phyloP scores from a whole-genome alignment of 371 early-diverging fungal genomes.

The Mortierella sp. region DNA sequence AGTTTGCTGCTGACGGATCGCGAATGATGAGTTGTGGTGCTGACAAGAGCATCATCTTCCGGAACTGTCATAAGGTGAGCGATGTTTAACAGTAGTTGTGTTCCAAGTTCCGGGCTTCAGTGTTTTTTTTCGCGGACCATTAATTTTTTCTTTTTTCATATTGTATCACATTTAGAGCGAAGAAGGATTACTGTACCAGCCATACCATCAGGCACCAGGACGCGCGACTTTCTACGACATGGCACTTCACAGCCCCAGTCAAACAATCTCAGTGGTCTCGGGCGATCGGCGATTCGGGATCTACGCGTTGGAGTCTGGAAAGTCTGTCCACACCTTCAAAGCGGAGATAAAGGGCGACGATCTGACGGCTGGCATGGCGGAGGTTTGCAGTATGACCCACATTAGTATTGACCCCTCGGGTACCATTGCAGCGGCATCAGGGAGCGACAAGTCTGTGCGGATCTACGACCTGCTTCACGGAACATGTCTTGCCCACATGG shows the following conservation, averaged over 20 bases:
- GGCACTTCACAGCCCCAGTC: slow-evolving; percentile 71
- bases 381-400: slow-evolving; percentile 73
- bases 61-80: slow-evolving; percentile 63
- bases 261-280: slow-evolving; percentile 74
- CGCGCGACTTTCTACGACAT: slow-evolving; percentile 85
- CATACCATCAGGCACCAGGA: slow-evolving; percentile 81
- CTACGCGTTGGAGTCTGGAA: slow-evolving; percentile 77
- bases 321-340: slow-evolving; percentile 72
- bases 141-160: neutral
- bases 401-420: slow-evolving; percentile 84
- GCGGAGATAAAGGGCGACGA: slow-evolving; percentile 71
- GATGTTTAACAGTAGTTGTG: neutral
- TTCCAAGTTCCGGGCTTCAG: neutral
- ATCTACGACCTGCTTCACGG: slow-evolving; percentile 82
- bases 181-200: slow-evolving; percentile 28
- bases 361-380: slow-evolving; percentile 63
- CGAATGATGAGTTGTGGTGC: slow-evolving; percentile 86
- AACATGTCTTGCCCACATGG: slow-evolving; percentile 71
- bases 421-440: slow-evolving; percentile 78
- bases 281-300: slow-evolving; percentile 80
- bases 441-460: slow-evolving; percentile 82
- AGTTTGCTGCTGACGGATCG: slow-evolving; percentile 75
- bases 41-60: slow-evolving; percentile 89
- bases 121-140: neutral
- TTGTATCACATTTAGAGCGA: slow-evolving; percentile 50